phyloP scores from a whole-genome alignment of 371 early-diverging fungal species.

The Capillidium rhysosporum region DNA sequence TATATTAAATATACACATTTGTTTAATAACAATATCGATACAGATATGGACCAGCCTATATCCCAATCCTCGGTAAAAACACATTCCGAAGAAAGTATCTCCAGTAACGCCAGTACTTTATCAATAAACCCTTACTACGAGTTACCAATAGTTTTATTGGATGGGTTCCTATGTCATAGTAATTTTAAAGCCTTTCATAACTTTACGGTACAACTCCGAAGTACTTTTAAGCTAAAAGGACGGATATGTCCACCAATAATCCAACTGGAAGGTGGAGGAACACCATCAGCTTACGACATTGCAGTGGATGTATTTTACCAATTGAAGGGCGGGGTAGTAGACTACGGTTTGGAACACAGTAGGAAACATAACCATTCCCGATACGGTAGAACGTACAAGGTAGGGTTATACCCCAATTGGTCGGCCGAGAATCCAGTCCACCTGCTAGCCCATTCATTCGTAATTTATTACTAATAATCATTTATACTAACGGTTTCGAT shows the following conservation, averaged over 20 bases:
- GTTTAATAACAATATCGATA: too few species aligned
- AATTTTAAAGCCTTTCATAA: slow-evolving; percentile 1
- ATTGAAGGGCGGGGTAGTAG: background rate
- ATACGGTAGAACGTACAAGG: background rate
- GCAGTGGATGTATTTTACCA: background rate
- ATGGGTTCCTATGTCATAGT: slow-evolving; percentile 5
- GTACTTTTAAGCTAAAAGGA: background rate
- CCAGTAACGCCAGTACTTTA: too few species aligned
- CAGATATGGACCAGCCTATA: too few species aligned
- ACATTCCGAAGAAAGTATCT: too few species aligned
- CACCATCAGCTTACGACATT: background rate
- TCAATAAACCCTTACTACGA: too few species aligned
- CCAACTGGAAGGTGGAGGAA: background rate
- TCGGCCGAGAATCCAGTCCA: background rate
- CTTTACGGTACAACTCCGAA: background rate
- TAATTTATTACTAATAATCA: background rate
- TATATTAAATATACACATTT: too few species aligned
- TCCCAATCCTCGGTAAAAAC: too few species aligned
- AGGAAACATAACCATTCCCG: background rate
- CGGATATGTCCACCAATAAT: background rate
- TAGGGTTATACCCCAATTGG: background rate
- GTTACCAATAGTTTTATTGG: too few species aligned
- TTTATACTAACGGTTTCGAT: background rate
- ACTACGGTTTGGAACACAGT: background rate
- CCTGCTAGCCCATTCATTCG: background rate